Conservation (phyloP, 2,329 filamentous ascomycete species). For the Karstenula rhodostoma region DNA sequence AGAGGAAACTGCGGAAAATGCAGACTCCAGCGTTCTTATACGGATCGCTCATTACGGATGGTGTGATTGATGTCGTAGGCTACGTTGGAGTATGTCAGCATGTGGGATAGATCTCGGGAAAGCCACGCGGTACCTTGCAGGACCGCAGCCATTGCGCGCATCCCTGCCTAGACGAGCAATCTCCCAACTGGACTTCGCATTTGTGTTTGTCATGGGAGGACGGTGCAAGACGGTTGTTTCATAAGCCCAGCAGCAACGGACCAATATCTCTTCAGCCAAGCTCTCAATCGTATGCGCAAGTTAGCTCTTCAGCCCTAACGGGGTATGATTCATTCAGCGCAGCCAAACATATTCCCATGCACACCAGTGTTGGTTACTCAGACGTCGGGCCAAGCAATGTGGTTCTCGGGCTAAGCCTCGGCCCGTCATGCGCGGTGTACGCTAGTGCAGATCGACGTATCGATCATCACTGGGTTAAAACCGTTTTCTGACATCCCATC, state of each 20-base stretch:
- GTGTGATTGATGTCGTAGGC: neutral
- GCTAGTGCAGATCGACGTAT: neutral
- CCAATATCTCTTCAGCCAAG: neutral
- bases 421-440: neutral
- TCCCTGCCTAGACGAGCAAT: neutral
- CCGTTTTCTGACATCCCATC: constrained; percentile 3
- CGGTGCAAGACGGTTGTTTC: neutral
- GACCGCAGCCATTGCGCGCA: neutral
- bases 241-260: neutral
- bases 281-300: neutral
- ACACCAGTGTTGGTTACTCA: neutral
- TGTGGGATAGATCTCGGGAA: neutral
- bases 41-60: neutral
- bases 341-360: neutral
- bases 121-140: neutral
- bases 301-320: neutral
- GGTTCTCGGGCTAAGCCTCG: constrained; percentile 4
- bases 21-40: neutral
- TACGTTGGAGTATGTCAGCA: neutral
- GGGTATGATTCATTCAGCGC: neutral
- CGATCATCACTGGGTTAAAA: neutral
- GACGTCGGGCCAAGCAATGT: neutral
- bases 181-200: neutral
- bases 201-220: neutral
- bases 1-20: neutral